Evolutionary conservation across 768 basidiomycete genomes (phyloP), one percentile per base, ranked within the genome.

Genomic region (Mycena olivaceomarginata): DNA sequence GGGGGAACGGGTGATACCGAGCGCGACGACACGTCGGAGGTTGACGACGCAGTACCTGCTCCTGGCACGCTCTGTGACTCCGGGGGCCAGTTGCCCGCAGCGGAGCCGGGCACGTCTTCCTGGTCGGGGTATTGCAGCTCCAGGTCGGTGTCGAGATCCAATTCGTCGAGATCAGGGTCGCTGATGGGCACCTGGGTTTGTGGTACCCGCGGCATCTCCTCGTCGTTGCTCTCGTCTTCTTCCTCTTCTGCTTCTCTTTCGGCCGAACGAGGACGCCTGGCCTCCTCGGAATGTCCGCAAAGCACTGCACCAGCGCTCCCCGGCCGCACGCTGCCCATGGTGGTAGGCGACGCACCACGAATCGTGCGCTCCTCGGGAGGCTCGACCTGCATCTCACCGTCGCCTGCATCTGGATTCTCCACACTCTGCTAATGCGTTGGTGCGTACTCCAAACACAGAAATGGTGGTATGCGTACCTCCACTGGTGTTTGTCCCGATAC

Each of bases 91-190:
- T 57, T 18, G 5, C 48, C 48, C 15, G 48, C 51, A 13, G 48
- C 2, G 57, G n/a, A 5, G 15, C 48, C 48, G 48, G 18, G 7
- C 5, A 10, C 39, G 3, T 41, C 39, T 25, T 18, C 20, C 16
- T 46, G 37, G 7, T 67, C 72, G 16, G 72, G 72, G n/a, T 74
- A 74, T 2, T 67, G 46, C 56, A 74, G 66, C 66, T 74, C 20
- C n/a, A 74, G 46, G 31, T 67, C 72, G 16, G 25, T n/a, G 51
- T 53, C 51, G 20, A 73, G 16, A 0, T 67, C 72, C 31, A 57
- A 40, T 16, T 72, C 71, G 10, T 65, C 63, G 3, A n/a, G 43
- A 1, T 20, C 18, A 31, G 9, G 10, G 4, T 20, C 57, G 12
- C 40, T 65, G 6, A 15, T 12, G 11, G 51, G 31, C 60, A 64